Conservation (phyloP, 345 rosid genomes). For the Lepidium sativum region DNA sequence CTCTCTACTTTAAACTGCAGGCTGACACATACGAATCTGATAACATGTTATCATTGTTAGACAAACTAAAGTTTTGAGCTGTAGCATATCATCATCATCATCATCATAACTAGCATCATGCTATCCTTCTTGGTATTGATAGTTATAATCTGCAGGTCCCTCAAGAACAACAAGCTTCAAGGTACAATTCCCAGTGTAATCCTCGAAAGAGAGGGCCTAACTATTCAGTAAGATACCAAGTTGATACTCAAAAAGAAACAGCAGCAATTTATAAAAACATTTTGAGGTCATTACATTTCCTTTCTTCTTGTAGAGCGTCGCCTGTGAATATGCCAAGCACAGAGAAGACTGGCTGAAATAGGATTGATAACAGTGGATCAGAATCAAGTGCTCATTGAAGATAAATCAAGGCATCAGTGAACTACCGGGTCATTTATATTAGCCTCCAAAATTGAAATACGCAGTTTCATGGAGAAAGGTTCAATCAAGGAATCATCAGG, state of each 20-base stretch:
- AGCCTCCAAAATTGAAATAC: neutral
- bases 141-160: slow-evolving; percentile 39
- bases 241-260: neutral
- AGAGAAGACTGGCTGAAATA: neutral
- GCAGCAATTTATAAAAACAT: neutral
- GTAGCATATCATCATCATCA: neutral
- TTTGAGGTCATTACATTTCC: neutral
- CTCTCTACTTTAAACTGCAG: neutral
- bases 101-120: slow-evolving; percentile 10
- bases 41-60: neutral
- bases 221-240: slow-evolving; percentile 41
- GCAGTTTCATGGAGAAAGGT: neutral
- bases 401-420: neutral
- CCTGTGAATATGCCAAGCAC: slow-evolving; percentile 32
- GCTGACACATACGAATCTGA: neutral
- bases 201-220: slow-evolving; percentile 32
- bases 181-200: slow-evolving; percentile 51
- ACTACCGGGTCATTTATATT: neutral
- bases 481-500: neutral
- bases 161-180: slow-evolving; percentile 53
- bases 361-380: slow-evolving; percentile 6
- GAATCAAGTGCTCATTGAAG: slow-evolving; percentile 1
- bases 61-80: slow-evolving; percentile 3
- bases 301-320: slow-evolving; percentile 40
- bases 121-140: slow-evolving; percentile 1